These are phyloP conservation scores for Hypomontagnella submonticulosa DNA, from an alignment of 495 filamentous ascomycete species.

Conservation along the genomic window DNA sequence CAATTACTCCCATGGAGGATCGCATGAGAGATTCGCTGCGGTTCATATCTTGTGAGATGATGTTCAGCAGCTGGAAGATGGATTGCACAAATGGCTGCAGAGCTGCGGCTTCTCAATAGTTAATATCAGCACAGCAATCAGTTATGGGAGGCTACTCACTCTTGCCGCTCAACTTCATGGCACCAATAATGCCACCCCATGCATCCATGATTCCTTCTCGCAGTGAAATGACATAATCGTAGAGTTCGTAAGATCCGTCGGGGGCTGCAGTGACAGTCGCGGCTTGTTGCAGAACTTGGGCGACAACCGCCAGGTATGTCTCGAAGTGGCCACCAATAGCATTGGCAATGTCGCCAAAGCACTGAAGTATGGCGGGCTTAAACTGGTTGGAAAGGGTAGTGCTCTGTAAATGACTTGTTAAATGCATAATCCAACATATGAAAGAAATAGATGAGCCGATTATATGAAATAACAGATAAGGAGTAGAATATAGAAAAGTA, in stretches of 20 bases:
- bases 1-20: conserved; percentile 94
- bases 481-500: conserved; percentile 9
- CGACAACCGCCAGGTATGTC: conserved; percentile 90
- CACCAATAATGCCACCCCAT: conserved; percentile 94
- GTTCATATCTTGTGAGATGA: conserved; percentile 81
- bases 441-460: conserved; percentile 4
- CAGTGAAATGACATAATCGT: conserved; percentile 93
- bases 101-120: conserved; percentile 64
- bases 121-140: conserved; percentile 18
- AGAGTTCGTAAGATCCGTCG: conserved; percentile 86
- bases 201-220: conserved; percentile 99
- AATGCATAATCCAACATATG: conserved; percentile 25
- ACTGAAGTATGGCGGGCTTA: conserved; percentile 97
- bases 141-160: conserved; percentile 60
- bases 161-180: conserved; percentile 84
- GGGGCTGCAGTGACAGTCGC: conserved; percentile 76
- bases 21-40: conserved; percentile 92
- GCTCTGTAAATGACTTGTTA: conserved; percentile 60
- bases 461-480: not conserved
- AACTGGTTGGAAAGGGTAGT: conserved; percentile 89
- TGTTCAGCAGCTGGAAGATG: conserved; percentile 89
- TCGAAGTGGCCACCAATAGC: conserved; percentile 94
- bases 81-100: conserved; percentile 82
- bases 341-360: conserved; percentile 97
- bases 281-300: conserved; percentile 92